Evolutionary conservation across 2,329 filamentous ascomycete species (phyloP).

Genomic region (Penicillium sp.): DNA sequence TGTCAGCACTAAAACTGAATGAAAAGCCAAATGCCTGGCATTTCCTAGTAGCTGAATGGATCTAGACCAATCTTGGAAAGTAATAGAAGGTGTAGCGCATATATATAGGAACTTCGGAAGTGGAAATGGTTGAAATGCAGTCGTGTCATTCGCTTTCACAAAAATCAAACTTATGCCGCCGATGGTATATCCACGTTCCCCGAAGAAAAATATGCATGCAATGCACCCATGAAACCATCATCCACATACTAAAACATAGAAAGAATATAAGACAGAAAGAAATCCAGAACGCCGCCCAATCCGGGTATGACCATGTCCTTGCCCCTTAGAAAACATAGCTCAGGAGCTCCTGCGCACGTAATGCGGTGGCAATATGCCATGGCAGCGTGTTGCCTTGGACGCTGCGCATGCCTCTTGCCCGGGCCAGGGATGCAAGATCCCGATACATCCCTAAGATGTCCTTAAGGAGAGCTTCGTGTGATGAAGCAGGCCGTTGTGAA

Average conservation of each 20-base stretch:
- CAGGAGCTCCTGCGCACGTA: constrained; percentile 43
- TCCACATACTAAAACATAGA: constrained; percentile 1
- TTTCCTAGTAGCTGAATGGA: neutral
- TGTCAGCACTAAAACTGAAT: neutral
- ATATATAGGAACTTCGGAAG: neutral
- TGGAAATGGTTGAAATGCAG: neutral
- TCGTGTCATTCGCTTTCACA: neutral
- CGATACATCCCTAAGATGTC: constrained; percentile 47
- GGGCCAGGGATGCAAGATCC: constrained; percentile 44
- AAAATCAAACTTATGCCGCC: constrained; percentile 14
- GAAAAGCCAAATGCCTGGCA: neutral
- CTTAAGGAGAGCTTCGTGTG: constrained; percentile 39
- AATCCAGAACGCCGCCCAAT: constrained; percentile 10
- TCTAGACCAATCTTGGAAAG: neutral
- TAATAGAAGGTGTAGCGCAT: neutral
- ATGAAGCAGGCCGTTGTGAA: constrained; percentile 28
- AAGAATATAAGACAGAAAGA: neutral
- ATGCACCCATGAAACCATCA: constrained; percentile 14
- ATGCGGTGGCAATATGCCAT: constrained; percentile 49
- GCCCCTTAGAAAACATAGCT: constrained; percentile 40
- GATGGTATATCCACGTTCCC: constrained; percentile 13
- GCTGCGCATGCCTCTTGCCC: constrained; percentile 43
- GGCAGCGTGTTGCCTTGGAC: constrained; percentile 45
- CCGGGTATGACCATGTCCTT: neutral
- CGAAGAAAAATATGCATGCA: constrained; percentile 5